Base-by-base conservation (phyloP, 2,329 filamentous ascomycete species). In the Huntiella decipiens region DNA sequence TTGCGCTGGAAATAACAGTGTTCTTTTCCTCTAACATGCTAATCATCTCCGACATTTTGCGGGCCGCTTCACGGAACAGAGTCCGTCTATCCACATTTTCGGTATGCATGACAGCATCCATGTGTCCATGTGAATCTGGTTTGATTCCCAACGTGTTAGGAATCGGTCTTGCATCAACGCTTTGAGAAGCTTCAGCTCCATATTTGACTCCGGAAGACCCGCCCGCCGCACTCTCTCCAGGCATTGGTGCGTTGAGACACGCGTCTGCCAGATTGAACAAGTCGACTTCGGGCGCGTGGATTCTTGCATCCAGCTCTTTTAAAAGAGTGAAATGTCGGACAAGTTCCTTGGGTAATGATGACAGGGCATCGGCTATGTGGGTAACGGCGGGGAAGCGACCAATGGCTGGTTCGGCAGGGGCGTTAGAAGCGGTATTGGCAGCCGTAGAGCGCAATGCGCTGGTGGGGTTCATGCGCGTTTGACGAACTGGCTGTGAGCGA, bases 281-380 rank as follows among this genome's bases (percentile, higher is more conserved):
- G 56, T 79, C 73, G 55, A 91, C 81, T 60, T 94, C 85, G 5
- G 91, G 82, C 19, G 77, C 78, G 62, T 87, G 91, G 52, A 93
- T 82, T 65, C 98, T 98, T 52, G 88, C 88, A 65, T 98, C 91
- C 41, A 96, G 91, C 64, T 98, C 91, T 61, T 95, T 95, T 54
- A 98, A 70, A 47, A 96, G 73, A 32, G 88, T 95, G 55, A 94
- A 94, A 61, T 98, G 88, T 58, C 86, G 79, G 54, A 94, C 85
- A 43, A 95, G 83, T 64, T 98, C 91, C 60, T 87, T 87, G 4
- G 91, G 91, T 19, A 98, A 74, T 35, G 88, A 87, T 44, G 85
- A 79, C 58, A 96, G 85, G 52, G 86, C 79, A 61, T 96, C 87
- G 52, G 88, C 83, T 60, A 98, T 96, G 63, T 78, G 73, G 8